These are phyloP conservation scores for Psilocybe mexicana DNA, from an alignment of 1,284 basidiomycete species.

Conservation along the genomic window DNA sequence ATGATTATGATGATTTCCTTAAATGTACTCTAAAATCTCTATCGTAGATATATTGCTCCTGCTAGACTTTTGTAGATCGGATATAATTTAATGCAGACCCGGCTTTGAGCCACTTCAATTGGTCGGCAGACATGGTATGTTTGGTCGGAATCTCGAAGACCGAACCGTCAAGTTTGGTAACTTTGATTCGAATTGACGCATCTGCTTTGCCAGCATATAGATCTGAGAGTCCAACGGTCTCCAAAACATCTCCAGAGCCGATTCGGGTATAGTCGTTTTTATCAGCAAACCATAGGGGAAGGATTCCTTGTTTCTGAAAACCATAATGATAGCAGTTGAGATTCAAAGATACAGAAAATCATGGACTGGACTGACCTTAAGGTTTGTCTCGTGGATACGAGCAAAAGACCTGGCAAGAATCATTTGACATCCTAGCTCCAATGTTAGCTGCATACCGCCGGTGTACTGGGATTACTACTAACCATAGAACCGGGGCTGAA, in stretches of 20 bases:
- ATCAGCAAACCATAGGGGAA: constrained; percentile 90
- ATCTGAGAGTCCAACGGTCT: constrained; percentile 50
- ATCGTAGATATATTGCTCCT: constrained; percentile 1
- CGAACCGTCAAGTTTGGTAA: constrained; percentile 69
- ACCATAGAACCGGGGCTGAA: constrained; percentile 97
- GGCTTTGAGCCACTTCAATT: constrained; percentile 83
- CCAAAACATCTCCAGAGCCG: constrained; percentile 76
- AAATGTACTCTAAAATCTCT: constrained; percentile 15
- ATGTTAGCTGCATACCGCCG: background rate
- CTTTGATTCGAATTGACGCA: constrained; percentile 62
- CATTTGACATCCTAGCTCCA: constrained; percentile 68
- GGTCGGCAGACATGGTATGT: constrained; percentile 90
- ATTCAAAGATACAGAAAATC: background rate
- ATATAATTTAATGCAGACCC: constrained; percentile 90
- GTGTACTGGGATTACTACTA: constrained; percentile 23
- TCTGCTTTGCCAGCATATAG: constrained; percentile 54
- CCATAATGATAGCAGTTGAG: background rate
- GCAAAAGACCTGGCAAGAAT: constrained; percentile 94
- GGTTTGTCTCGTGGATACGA: constrained; percentile 97
- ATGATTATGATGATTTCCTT: constrained; percentile 17
- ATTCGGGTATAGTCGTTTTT: constrained; percentile 84
- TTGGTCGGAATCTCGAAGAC: constrained; percentile 69
- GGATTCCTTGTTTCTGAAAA: constrained; percentile 87
- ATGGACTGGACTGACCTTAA: constrained; percentile 62
- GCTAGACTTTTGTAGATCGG: constrained; percentile 49